Evolutionary conservation across 208 protist genomes (phyloP).

Genomic region (Leishmania mexicana): DNA sequence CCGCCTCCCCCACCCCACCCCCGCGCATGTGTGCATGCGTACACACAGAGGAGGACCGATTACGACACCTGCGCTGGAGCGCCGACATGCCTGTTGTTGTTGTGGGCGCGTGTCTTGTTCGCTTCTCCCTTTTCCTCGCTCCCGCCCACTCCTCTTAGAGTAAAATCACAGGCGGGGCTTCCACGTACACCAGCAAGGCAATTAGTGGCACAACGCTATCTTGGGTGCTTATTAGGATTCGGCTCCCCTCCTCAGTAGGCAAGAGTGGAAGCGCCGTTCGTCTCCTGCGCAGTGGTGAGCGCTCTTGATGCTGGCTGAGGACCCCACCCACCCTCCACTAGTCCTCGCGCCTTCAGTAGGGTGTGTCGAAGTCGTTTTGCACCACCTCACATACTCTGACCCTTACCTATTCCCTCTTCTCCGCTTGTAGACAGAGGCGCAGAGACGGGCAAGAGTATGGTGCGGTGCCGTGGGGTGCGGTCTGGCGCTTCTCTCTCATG

Average conservation of each 20-base stretch:
- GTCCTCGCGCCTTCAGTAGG: neutral
- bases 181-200: neutral
- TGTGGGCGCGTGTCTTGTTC: neutral
- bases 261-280: neutral
- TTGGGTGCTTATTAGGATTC: neutral
- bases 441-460: neutral
- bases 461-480: neutral
- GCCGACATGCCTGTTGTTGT: neutral
- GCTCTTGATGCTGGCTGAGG: neutral
- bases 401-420: neutral
- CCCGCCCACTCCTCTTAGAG: neutral
- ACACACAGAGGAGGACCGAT: neutral
- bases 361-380: neutral
- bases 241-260: neutral
- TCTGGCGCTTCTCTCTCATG: neutral
- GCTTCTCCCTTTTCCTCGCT: neutral
- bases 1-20: neutral
- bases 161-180: neutral
- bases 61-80: neutral
- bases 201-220: neutral
- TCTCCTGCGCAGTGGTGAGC: neutral
- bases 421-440: neutral
- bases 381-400: neutral
- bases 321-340: neutral
- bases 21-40: neutral